These are phyloP conservation scores for Aspergillus novofumigatus DNA, from an alignment of 2,329 filamentous ascomycete genomes.

Conservation along the genomic window DNA sequence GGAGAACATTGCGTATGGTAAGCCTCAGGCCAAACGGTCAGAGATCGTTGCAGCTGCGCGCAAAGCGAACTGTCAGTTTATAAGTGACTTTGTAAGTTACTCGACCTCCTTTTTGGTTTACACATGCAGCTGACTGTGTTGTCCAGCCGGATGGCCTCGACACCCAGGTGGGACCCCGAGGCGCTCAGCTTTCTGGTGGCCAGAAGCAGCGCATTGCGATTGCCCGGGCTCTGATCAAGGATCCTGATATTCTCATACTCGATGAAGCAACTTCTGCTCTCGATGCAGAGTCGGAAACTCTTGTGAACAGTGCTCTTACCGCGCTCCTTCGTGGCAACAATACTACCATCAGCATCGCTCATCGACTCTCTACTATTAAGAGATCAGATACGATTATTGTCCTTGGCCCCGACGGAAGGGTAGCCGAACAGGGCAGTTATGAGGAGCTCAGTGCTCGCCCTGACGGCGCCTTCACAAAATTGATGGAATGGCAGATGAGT, in stretches of 20 bases:
- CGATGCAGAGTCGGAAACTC: constrained; percentile 92
- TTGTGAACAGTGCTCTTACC: constrained; percentile 86
- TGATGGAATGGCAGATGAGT: constrained; percentile 99
- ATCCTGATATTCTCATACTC: constrained; percentile 93
- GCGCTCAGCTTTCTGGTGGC: constrained; percentile 88
- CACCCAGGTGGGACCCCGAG: constrained; percentile 85
- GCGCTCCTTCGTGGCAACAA: constrained; percentile 79
- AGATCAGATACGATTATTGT: constrained; percentile 93
- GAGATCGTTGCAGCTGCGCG: constrained; percentile 85
- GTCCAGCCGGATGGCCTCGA: constrained; percentile 79
- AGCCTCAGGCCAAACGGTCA: constrained; percentile 68
- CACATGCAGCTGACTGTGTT: constrained; percentile 1
- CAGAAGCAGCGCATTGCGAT: constrained; percentile 99
- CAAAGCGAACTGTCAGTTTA: constrained; percentile 94
- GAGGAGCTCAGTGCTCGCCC: constrained; percentile 66
- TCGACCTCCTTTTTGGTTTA: background rate
- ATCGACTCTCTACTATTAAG: constrained; percentile 94
- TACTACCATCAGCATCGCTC: constrained; percentile 96
- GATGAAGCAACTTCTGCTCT: constrained; percentile 95
- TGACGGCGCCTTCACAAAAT: constrained; percentile 80
- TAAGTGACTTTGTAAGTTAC: constrained; percentile 74
- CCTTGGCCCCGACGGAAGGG: constrained; percentile 76
- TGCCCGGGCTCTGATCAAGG: constrained; percentile 86
- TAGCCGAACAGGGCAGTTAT: constrained; percentile 88
- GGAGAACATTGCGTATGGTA: constrained; percentile 88